Evolutionary conservation across 495 filamentous ascomycete species (phyloP), one percentile per base, ranked within the genome.

Genomic region (Aspergillus baeticus): DNA sequence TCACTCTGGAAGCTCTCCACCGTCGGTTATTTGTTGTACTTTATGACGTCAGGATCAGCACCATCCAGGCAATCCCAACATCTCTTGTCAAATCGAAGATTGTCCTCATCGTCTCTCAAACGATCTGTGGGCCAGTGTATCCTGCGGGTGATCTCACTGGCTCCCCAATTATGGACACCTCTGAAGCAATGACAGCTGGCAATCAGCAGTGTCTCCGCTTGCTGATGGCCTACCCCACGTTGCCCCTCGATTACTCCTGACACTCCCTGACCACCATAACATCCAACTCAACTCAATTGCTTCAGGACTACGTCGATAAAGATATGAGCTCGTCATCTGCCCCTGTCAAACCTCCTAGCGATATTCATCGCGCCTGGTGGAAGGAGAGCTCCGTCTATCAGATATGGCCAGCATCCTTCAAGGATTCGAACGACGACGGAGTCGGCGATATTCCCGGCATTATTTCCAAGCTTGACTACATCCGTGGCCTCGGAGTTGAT

Each of bases 391-490:
- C 69, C 17, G 80, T 88, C 38, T 89, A 90, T 62, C 87, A 90
- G 62, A 84, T 90, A 51, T 90, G 86, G 72, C 86, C 86, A 2
- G 79, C 84, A 3, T 81, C 77, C 7, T 89, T 81, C 71, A 80
- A 83, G 21, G 87, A 89, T 66, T 82, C 83, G 33, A 86, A 88
- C 62, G 74, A 78, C 48, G 85, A 88, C 65, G 87, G 87, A 31
- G 73, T 85, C 55, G 87, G 87, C 10, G 86, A 89, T 62, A 81
- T 89, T 34, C 82, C 76, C 1, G 87, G 87, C 13, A 83, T 89
- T 38, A 80, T 84, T 35, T 81, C 81, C 15, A 79, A 86, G 62
- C 69, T 90, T 13, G 82, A 85, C 62, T 86, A 90, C 61, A 80
- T 90, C 56, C 71, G 81, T 52, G 64, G 77, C 5, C 73, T 89